These are phyloP conservation scores for Cladosporium sp. DNA, from an alignment of 2,329 filamentous ascomycete species.

Conservation along the genomic window DNA sequence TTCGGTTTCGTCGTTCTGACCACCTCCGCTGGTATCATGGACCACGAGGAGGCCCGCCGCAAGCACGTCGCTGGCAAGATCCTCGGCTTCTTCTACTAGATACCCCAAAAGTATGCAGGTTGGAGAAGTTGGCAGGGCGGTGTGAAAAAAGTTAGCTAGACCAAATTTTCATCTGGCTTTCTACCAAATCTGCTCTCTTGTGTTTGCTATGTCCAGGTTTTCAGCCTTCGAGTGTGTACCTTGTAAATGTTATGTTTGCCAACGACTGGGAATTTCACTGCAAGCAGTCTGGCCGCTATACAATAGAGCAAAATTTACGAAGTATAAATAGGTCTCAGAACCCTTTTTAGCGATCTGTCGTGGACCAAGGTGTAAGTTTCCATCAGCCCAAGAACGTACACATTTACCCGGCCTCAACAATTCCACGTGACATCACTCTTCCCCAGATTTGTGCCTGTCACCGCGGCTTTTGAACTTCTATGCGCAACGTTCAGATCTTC, in stretches of 20 bases:
- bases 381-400: not conserved
- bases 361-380: not conserved
- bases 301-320: not conserved
- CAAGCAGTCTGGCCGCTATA: not conserved
- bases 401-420: not conserved
- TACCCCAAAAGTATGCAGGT: slow-evolving; percentile 3
- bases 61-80: slow-evolving; percentile 99
- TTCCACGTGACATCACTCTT: slow-evolving; percentile 10
- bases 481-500: not conserved
- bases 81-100: slow-evolving; percentile 96
- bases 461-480: slow-evolving; percentile 2
- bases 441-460: slow-evolving; percentile 4
- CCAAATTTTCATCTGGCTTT: slow-evolving; percentile 3
- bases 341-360: no score
- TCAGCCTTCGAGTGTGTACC: not conserved
- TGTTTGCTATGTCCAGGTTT: not conserved
- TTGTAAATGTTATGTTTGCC: not conserved
- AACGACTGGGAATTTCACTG: no score
- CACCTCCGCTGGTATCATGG: slow-evolving; percentile 99
- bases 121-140: slow-evolving; percentile 2
- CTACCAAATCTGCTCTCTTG: not conserved
- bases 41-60: slow-evolving; percentile 98
- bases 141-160: slow-evolving; percentile 8
- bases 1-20: slow-evolving; percentile 99
- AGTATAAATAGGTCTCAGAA: not conserved